Evolutionary conservation across 2,329 filamentous ascomycete species (phyloP).

Genomic region (Camillea tinctor): DNA sequence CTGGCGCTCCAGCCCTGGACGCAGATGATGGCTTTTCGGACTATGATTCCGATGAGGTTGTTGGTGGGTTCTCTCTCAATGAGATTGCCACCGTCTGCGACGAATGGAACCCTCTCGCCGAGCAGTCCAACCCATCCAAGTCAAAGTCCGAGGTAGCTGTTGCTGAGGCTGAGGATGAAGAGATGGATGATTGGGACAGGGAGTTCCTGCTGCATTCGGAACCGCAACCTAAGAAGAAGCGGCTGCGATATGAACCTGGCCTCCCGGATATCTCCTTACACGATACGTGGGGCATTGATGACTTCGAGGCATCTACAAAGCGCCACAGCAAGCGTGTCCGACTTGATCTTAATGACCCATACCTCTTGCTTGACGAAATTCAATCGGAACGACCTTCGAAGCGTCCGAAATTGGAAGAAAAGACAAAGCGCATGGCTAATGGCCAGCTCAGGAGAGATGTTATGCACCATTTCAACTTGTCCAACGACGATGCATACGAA

Average conservation of each 20-base stretch:
- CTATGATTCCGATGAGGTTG: slow-evolving; percentile 54
- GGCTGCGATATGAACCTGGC: slow-evolving; percentile 55
- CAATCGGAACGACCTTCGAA: slow-evolving; percentile 64
- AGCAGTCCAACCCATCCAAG: slow-evolving; percentile 23
- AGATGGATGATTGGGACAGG: slow-evolving; percentile 63
- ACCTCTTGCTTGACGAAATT: slow-evolving; percentile 78
- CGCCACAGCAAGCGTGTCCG: slow-evolving; percentile 75
- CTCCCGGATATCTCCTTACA: slow-evolving; percentile 59
- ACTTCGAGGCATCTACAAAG: slow-evolving; percentile 72
- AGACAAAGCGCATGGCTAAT: slow-evolving; percentile 65
- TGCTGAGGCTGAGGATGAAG: slow-evolving; percentile 42
- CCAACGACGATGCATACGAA: slow-evolving; percentile 94
- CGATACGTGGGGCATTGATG: slow-evolving; percentile 71
- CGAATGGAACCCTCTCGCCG: slow-evolving; percentile 73
- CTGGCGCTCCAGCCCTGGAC: slow-evolving; percentile 41
- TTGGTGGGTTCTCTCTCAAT: slow-evolving; percentile 73
- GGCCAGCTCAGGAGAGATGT: slow-evolving; percentile 71
- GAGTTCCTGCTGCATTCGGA: slow-evolving; percentile 56
- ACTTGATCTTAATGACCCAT: slow-evolving; percentile 84
- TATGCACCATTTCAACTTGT: slow-evolving; percentile 85
- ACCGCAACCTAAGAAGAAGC: slow-evolving; percentile 66
- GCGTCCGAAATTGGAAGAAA: slow-evolving; percentile 53
- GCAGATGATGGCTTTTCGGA: slow-evolving; percentile 40
- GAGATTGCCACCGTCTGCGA: slow-evolving; percentile 84
- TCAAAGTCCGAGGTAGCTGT: slow-evolving; percentile 21